Base-by-base conservation (phyloP, 805 yeast species). In the Pichia phayaonensis region DNA sequence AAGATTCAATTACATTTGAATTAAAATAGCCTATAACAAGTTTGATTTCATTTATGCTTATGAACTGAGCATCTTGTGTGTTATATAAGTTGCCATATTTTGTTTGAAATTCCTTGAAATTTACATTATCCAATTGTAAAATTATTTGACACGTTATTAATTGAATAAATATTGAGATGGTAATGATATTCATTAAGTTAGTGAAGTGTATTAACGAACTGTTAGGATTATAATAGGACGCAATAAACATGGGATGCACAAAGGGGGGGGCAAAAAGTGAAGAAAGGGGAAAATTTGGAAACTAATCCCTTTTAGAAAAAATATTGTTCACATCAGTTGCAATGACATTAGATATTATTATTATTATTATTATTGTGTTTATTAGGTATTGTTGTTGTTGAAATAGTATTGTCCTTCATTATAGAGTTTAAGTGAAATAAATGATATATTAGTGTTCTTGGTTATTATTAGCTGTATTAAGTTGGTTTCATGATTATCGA, bases 11-110 rank as follows among this genome's bases (percentile, higher is more conserved):
- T 23, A 63, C 50, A 3, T 59, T 62, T 15, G 55, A 50, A 23
- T 63, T 58, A 45, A 73, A 68, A 15, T 69, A 69, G 13, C 76
- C 77, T 31, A 59, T 52, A 31, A 72, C 55, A 8, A 70, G 70
- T 44, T 62, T 62, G 50, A 71, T 67, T 4, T 54, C 50, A 2
- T 70, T 71, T 13, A 72, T 56, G 22, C 59, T 56, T 29, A 66
- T 39, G 12, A 16, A 16, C n/a, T 34, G 38, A 7, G n/a, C n/a
- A 16, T 34, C 11, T 8, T 34, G 18, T 5, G 3, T 7, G 38
- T n/a, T 16, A 8, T 16, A 21, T 16, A 36, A 4, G 3, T 13
- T 15, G 21, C 8, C 11, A 23, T 44, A 44, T n/a, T 44, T 44
- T 13, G 5, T 8, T 34, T 44, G 41, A 31, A 44, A 44, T 20